phyloP scores from a whole-genome alignment of 2,329 filamentous ascomycete species.

The Aspergillus sp. region DNA sequence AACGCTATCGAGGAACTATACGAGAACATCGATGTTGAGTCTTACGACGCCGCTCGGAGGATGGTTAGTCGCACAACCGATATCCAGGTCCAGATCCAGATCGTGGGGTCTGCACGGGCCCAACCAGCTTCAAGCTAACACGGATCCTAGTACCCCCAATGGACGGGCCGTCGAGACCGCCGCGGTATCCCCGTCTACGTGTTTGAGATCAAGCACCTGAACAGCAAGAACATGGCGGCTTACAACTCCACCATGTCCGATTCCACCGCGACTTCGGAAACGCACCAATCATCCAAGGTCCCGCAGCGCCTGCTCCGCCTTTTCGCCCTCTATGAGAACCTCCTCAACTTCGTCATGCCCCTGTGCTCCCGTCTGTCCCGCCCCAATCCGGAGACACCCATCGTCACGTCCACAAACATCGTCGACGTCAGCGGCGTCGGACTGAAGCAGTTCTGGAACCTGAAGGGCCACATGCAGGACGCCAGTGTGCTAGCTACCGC shows the following conservation, averaged over 20 bases:
- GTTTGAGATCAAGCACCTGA: conserved; percentile 79
- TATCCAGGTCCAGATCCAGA: too few species aligned
- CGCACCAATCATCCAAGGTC: conserved; percentile 56
- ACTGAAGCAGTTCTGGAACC: conserved; percentile 91
- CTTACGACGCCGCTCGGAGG: conserved; percentile 72
- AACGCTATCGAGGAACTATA: conserved; percentile 79
- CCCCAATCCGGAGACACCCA: conserved; percentile 73
- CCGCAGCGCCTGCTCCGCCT: conserved; percentile 76
- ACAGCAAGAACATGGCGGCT: conserved; percentile 73
- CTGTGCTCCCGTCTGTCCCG: conserved; percentile 77
- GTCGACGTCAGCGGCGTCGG: conserved; percentile 88
- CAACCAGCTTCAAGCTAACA: neutral
- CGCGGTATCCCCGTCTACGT: conserved; percentile 91
- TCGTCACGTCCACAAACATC: conserved; percentile 91
- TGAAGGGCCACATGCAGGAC: conserved; percentile 91
- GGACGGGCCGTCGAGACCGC: conserved; percentile 85
- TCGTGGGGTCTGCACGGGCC: too few species aligned
- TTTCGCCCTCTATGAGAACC: conserved; percentile 90
- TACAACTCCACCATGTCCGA: conserved; percentile 61
- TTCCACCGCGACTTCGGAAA: conserved; percentile 51
- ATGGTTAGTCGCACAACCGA: conserved; percentile 55
- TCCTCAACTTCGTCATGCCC: conserved; percentile 82
- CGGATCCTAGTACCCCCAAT: conserved; percentile 74
- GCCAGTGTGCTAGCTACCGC: conserved; percentile 84
- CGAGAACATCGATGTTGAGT: conserved; percentile 77